phyloP scores from a whole-genome alignment of 441 rosid species.

The Flueggea neowawraea region DNA sequence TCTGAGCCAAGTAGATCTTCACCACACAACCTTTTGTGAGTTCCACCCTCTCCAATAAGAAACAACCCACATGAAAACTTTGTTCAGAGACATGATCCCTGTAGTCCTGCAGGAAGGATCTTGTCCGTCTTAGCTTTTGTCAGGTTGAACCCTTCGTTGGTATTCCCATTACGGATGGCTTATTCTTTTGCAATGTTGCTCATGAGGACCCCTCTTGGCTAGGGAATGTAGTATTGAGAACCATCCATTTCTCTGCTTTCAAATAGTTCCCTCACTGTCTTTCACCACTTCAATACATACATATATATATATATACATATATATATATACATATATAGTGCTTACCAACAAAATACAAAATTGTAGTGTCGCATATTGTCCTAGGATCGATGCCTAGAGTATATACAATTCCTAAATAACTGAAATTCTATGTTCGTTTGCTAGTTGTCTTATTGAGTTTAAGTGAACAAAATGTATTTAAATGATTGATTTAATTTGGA shows the following conservation, averaged over 20 bases:
- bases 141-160: slow-evolving; percentile 39
- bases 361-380: too few species aligned
- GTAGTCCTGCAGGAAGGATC: slow-evolving; percentile 31
- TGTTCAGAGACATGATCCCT: slow-evolving; percentile 34
- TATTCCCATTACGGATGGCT: slow-evolving; percentile 20
- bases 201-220: slow-evolving; percentile 16
- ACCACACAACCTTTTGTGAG: slow-evolving; percentile 18
- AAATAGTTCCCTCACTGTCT: slow-evolving; percentile 9
- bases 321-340: too few species aligned
- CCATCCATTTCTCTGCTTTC: slow-evolving; percentile 32
- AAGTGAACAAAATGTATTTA: slow-evolving; percentile 6
- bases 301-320: background rate
- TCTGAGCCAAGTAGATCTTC: slow-evolving; percentile 14
- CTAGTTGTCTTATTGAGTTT: slow-evolving; percentile 4
- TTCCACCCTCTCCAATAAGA: slow-evolving; percentile 32
- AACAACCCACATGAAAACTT: slow-evolving; percentile 48
- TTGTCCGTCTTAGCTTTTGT: slow-evolving; percentile 26
- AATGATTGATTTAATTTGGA: slow-evolving; percentile 26
- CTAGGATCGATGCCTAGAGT: slow-evolving; percentile 1
- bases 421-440: background rate
- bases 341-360: too few species aligned
- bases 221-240: slow-evolving; percentile 21
- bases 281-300: too few species aligned
- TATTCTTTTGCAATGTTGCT: background rate
- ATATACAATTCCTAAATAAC: background rate